These are phyloP conservation scores for Arabidopsis lyrata DNA, from an alignment of 441 rosid species.

Conservation along the genomic window DNA sequence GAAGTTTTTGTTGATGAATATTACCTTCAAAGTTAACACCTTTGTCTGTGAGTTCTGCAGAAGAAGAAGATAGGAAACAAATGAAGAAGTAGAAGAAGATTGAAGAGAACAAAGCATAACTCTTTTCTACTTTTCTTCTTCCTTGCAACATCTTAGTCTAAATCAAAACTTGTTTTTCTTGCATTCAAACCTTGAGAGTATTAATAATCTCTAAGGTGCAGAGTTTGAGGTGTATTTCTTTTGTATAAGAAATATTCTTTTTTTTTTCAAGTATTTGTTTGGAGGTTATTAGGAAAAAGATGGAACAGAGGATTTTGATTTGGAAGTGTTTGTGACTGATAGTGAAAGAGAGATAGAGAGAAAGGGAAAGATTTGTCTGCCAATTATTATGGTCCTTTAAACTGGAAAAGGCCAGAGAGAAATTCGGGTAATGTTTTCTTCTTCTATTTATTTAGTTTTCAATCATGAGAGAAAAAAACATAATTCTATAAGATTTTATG, in stretches of 20 bases:
- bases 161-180: slow-evolving; percentile 21
- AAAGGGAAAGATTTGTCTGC: slow-evolving; percentile 55
- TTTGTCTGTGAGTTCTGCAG: slow-evolving; percentile 80
- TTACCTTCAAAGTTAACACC: slow-evolving; percentile 97
- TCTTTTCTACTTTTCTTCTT: slow-evolving; percentile 37
- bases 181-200: slow-evolving; percentile 5
- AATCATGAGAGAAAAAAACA: slow-evolving; percentile 23
- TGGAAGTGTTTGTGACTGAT: slow-evolving; percentile 51
- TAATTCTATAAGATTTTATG: background rate
- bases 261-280: slow-evolving; percentile 24
- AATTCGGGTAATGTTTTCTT: slow-evolving; percentile 24
- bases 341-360: slow-evolving; percentile 31
- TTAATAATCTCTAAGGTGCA: slow-evolving; percentile 3
- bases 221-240: slow-evolving; percentile 18
- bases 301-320: slow-evolving; percentile 43
- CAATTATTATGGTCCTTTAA: slow-evolving; percentile 45
- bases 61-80: slow-evolving; percentile 54
- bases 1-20: slow-evolving; percentile 10
- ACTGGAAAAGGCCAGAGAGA: slow-evolving; percentile 35
- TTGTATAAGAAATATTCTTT: slow-evolving; percentile 12
- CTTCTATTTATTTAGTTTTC: slow-evolving; percentile 28
- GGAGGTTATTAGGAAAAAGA: slow-evolving; percentile 25
- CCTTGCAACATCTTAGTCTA: slow-evolving; percentile 43
- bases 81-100: slow-evolving; percentile 43
- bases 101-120: slow-evolving; percentile 43